Evolutionary conservation across 495 filamentous ascomycete species (phyloP).

Genomic region (Tuber indicum): DNA sequence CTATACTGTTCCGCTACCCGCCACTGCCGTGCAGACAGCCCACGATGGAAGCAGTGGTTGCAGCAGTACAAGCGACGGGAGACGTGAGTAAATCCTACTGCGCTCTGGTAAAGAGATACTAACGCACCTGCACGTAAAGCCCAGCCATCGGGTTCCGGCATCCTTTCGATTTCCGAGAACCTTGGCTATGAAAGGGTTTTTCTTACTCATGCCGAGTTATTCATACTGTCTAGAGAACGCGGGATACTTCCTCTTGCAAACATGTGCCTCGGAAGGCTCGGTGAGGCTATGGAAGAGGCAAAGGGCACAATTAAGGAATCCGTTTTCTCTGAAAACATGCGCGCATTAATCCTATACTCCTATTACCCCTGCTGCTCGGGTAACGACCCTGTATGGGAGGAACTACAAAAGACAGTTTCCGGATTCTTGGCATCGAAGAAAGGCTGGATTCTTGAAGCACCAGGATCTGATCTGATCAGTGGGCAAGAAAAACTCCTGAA

Average conservation of each 20-base stretch:
- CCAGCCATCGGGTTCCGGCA: background rate
- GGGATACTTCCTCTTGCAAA: background rate
- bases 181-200: background rate
- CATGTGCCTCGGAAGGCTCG: background rate
- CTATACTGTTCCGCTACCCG: slow-evolving; percentile 9
- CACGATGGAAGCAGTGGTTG: no score
- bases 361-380: background rate
- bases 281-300: background rate
- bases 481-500: background rate
- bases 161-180: no score
- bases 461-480: background rate
- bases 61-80: background rate
- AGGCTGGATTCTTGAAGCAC: background rate
- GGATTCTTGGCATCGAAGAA: background rate
- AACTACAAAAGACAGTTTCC: background rate
- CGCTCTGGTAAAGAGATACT: background rate
- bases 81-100: background rate
- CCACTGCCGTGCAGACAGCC: background rate
- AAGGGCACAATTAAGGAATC: background rate
- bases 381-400: background rate
- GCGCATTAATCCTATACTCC: background rate
- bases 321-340: background rate
- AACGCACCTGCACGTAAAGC: background rate
- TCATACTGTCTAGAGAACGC: background rate
- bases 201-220: background rate